Evolutionary conservation across 306 rosid genomes (phyloP).

Genomic region (Trifolium dubium): DNA sequence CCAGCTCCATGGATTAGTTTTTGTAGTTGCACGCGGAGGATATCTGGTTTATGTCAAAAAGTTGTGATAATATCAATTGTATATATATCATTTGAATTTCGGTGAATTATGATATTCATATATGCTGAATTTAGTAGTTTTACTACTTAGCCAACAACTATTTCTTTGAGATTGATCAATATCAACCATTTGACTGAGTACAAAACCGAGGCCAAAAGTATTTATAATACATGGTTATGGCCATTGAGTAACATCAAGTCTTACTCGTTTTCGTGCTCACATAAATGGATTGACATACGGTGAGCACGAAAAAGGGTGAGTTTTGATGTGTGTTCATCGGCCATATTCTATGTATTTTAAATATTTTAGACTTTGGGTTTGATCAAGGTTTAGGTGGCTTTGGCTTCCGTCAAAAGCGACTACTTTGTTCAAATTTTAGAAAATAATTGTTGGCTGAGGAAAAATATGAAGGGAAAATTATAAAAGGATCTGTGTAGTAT

Average conservation of each 20-base stretch:
- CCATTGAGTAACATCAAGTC: neutral
- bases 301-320: neutral
- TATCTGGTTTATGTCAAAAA: neutral
- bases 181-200: neutral
- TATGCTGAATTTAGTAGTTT: neutral
- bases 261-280: neutral
- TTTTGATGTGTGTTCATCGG: too few species aligned
- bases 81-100: neutral
- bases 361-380: too few species aligned
- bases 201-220: neutral
- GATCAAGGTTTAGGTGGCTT: too few species aligned
- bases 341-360: too few species aligned
- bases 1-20: neutral
- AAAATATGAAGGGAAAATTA: too few species aligned
- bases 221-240: neutral
- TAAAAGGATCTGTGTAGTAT: too few species aligned
- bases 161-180: neutral
- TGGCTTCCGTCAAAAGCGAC: too few species aligned
- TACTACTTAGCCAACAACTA: neutral
- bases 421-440: too few species aligned
- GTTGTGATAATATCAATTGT: neutral
- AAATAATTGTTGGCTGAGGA: too few species aligned
- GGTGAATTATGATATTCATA: neutral
- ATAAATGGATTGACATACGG: neutral
- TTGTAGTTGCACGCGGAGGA: neutral